These are phyloP conservation scores for Claviceps quebecensis DNA, from an alignment of 2,329 filamentous ascomycete genomes.

Conservation along the genomic window DNA sequence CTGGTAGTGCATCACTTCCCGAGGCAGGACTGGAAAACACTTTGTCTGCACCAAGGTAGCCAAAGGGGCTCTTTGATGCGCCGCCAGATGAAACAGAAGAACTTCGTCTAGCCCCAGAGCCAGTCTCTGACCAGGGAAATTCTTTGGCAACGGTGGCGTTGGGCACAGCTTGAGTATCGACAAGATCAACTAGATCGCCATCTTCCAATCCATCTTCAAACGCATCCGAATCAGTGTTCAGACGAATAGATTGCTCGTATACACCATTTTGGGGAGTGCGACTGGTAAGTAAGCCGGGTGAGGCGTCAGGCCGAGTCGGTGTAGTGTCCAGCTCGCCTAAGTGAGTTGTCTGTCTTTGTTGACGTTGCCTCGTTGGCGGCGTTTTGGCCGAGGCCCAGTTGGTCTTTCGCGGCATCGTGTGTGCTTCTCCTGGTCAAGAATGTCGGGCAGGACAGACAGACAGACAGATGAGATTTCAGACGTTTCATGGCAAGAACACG, in stretches of 20 bases:
- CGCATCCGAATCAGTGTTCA: conserved; percentile 3
- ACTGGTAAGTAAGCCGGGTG: not conserved
- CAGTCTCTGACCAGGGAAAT: conserved; percentile 18
- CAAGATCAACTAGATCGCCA: conserved; percentile 11
- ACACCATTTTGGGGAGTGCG: not conserved
- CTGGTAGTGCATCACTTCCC: conserved; percentile 14
- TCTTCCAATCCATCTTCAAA: conserved; percentile 14
- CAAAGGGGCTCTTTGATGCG: conserved; percentile 8
- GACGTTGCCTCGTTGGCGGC: conserved; percentile 4
- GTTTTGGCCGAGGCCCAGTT: not conserved
- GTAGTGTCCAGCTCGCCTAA: conserved; percentile 21
- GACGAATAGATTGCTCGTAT: not conserved
- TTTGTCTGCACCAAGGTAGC: conserved; percentile 13
- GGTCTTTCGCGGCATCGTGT: not conserved
- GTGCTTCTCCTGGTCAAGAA: not conserved
- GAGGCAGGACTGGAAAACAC: conserved; percentile 17
- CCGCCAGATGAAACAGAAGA: conserved; percentile 12
- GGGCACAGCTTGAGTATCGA: not conserved
- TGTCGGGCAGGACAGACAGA: not conserved
- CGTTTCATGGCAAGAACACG: not conserved
- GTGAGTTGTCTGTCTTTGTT: conserved; percentile 7
- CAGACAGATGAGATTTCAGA: not conserved
- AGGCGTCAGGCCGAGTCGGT: conserved; percentile 15
- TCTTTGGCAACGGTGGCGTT: not conserved
- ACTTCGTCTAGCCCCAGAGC: conserved; percentile 16